Evolutionary conservation across 768 basidiomycete genomes (phyloP), one percentile per base, ranked within the genome.

Genomic region (Tubosaeta brunneosetosa): DNA sequence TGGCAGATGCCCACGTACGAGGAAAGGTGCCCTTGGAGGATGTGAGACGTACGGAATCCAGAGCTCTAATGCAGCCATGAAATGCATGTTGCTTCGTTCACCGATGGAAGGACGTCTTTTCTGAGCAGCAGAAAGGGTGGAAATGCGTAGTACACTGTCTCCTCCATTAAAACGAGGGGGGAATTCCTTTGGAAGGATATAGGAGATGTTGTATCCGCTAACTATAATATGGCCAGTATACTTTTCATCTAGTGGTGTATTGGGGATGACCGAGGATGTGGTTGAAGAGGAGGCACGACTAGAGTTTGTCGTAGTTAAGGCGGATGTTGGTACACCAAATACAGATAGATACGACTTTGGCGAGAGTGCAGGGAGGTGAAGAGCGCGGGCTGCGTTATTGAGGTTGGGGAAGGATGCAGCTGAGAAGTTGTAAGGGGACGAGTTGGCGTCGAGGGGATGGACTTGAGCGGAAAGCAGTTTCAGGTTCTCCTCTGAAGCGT

Each of bases 51-150:
- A 87, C 6, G 89, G 89, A 22, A 86, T 77, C 78, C 81, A 83
- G 68, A 91, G 76, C 55, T 88, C 86, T 47, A 91, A 78, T 3
- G 83, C 89, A 13, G 84, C 89, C 85, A 91, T 86, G 66, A 90
- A 91, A 43, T 89, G 84, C 44, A 81, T 74, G 34, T 73, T 74
- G 47, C 76, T 80, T 50, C 77, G 79, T 47, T 86, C 85, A 47
- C 61, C 55, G 49, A 86, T 57, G 11, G 86, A 86, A 11, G 74
- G 60, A 22, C 84, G 74, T 50, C 85, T 74, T 49, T 72, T 68
- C 51, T 67, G 73, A 27, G 65, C 61, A 14, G 62, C 47, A 25
- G 67, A 59, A 33, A 64, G 62, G 37, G 63, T 36, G 0, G 68
- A 66, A 44, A 54, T 49, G 22, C 62, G 66, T 12, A 47, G 31